A percentile compares a stretch with the other conserved stretches of the same genome.
These are phyloP conservation scores for Paramecium octaurelia DNA, from an alignment of 73 alveolate genomes.

Conservation along the genomic window DNA sequence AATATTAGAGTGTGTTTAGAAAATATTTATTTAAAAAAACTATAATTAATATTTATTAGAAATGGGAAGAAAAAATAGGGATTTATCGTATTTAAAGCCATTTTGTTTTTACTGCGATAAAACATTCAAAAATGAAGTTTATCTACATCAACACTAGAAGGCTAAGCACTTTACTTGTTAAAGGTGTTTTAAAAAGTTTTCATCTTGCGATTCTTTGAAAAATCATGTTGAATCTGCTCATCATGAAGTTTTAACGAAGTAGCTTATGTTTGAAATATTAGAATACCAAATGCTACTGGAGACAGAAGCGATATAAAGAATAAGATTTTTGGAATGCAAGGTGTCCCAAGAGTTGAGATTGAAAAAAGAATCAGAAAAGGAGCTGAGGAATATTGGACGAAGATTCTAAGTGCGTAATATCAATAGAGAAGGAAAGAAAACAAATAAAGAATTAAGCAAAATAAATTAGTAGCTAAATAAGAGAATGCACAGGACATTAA, in stretches of 20 bases:
- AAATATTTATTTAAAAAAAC: neutral
- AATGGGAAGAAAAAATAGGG: conserved; percentile 97
- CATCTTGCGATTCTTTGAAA: conserved; percentile 93
- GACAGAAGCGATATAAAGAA: conserved; percentile 95
- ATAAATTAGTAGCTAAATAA: neutral
- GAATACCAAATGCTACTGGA: conserved; percentile 97
- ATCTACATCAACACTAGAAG: conserved; percentile 95
- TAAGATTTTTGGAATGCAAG: conserved; percentile 98
- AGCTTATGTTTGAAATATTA: neutral
- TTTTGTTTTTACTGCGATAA: conserved; percentile 98
- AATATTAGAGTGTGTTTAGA: neutral
- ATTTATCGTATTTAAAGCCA: conserved; percentile 89
- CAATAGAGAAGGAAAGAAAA: conserved; percentile 46
- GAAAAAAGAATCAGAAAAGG: conserved; percentile 70
- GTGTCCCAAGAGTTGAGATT: conserved; percentile 95
- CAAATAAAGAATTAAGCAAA: conserved; percentile 25
- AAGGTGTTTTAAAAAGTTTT: conserved; percentile 88
- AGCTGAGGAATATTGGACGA: conserved; percentile 62
- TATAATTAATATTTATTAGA: neutral
- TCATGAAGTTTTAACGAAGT: conserved; percentile 17
- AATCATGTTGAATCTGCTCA: conserved; percentile 75
- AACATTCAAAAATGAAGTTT: conserved; percentile 92
- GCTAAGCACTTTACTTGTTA: conserved; percentile 97
- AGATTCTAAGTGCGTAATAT: conserved; percentile 53
- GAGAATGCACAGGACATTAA: neutral